Evolutionary conservation across 2,329 filamentous ascomycete species (phyloP), one percentile per base, ranked within the genome.

Genomic region (Aspergillus spinulosporus): DNA sequence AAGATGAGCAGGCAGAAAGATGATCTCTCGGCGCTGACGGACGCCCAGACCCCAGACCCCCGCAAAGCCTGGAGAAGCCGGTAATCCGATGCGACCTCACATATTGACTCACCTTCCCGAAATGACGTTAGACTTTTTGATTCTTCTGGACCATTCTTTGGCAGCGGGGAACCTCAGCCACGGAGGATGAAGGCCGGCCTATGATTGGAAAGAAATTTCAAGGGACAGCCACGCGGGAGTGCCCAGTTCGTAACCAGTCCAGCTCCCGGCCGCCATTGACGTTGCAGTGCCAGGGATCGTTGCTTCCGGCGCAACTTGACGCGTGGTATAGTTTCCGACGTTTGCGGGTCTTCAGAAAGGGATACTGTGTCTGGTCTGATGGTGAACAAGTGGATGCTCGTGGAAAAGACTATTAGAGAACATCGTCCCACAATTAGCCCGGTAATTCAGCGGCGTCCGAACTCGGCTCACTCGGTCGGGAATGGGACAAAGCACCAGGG

Each of bases 21-120:
- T 44, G 55, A 62, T 66, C 56, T n/a, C 61, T 55, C 46, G 49
- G 29, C 48, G 7, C 49, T 57, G 54, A 53, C 49, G 45, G 39
- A 37, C 39, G 54, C 54, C 54, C 49, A 57, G 49, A 39, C 43
- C 28, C 34, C 44, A 31, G 11, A n/a, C 7, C 52, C 44, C 54
- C 44, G 37, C 49, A 49, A 48, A 43, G 32, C 12, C 32, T 54
- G 37, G 46, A 26, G 46, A 49, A 26, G 9, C 34, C 36, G 28
- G 32, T 26, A 47, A 6, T 2, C 14, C 42, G 15, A 48, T 52
- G 42, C 44, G 29, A 50, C 54, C 48, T 51, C 40, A 45, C 12
- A 21, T 21, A 21, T 21, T 39, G 34, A 9, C 32, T 39, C 12
- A 44, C 31, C 14, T 49, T 44, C 45, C 52, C 28, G 6, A 21